phyloP scores from a whole-genome alignment of 2,329 filamentous ascomycete genomes.

The Xylariaceae sp. region DNA sequence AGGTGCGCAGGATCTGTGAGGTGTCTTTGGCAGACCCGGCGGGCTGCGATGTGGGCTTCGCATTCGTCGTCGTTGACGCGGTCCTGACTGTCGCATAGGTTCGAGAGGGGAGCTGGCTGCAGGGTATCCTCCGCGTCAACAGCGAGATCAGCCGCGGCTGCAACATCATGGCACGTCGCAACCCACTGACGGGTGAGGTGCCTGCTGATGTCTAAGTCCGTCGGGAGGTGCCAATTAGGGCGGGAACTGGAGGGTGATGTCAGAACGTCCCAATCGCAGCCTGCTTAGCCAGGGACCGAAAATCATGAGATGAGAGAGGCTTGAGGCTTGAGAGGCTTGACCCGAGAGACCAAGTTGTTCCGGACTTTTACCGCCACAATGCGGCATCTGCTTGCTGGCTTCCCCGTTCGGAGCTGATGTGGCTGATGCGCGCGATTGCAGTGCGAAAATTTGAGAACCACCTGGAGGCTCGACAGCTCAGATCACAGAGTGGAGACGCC shows the following conservation, averaged over 20 bases:
- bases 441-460: too few species aligned
- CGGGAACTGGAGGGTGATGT: conserved; percentile 2
- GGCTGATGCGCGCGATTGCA: conserved; percentile 1
- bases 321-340: conserved; percentile 18
- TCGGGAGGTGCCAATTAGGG: conserved; percentile 10
- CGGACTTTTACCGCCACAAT: neutral
- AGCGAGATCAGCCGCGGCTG: conserved; percentile 31
- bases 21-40: conserved; percentile 25
- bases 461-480: neutral
- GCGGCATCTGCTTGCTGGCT: neutral
- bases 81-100: conserved; percentile 28
- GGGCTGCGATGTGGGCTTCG: conserved; percentile 16
- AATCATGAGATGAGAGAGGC: conserved; percentile 26
- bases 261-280: conserved; percentile 10
- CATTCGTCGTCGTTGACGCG: conserved; percentile 12
- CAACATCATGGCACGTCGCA: conserved; percentile 30
- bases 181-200: conserved; percentile 12
- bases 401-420: neutral
- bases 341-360: neutral
- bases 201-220: conserved; percentile 13
- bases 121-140: conserved; percentile 26
- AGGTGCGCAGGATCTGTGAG: conserved; percentile 63
- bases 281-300: conserved; percentile 15
- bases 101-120: conserved; percentile 25
- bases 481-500: neutral